phyloP scores from a whole-genome alignment of 2,329 filamentous ascomycete species.

The Penicillium nordicum region DNA sequence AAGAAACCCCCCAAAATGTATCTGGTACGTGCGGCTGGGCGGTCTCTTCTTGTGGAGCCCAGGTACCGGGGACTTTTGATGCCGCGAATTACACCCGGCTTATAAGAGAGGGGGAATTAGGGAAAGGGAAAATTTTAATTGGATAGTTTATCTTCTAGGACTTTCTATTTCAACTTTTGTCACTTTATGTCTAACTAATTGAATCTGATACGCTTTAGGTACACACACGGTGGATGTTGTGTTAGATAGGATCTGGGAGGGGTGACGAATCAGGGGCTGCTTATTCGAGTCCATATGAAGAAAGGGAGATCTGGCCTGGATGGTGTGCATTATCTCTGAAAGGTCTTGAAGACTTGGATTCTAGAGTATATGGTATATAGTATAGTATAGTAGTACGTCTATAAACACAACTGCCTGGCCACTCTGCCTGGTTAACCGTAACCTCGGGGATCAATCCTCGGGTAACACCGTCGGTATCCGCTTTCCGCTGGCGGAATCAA shows the following conservation, averaged over 20 bases:
- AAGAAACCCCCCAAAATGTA: conserved; percentile 5
- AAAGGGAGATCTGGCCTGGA: neutral
- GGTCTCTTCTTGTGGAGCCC: conserved; percentile 15
- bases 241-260: neutral
- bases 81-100: conserved; percentile 12
- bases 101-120: neutral
- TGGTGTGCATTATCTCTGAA: neutral
- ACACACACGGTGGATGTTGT: neutral
- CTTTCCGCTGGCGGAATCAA: conserved; percentile 3
- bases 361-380: neutral
- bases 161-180: neutral
- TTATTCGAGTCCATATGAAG: conserved; percentile 21
- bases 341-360: neutral
- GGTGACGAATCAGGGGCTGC: conserved; percentile 26
- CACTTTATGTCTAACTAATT: neutral
- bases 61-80: conserved; percentile 9
- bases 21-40: conserved; percentile 12
- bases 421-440: conserved; percentile 14
- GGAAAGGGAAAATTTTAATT: neutral
- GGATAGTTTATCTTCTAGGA: neutral
- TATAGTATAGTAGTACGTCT: neutral
- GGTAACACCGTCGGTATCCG: conserved; percentile 24
- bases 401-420: conserved; percentile 2
- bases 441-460: conserved; percentile 24
- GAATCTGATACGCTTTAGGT: neutral